These are phyloP conservation scores for Pelargonium cotyledonis DNA, from an alignment of 441 rosid genomes.

Conservation along the genomic window DNA sequence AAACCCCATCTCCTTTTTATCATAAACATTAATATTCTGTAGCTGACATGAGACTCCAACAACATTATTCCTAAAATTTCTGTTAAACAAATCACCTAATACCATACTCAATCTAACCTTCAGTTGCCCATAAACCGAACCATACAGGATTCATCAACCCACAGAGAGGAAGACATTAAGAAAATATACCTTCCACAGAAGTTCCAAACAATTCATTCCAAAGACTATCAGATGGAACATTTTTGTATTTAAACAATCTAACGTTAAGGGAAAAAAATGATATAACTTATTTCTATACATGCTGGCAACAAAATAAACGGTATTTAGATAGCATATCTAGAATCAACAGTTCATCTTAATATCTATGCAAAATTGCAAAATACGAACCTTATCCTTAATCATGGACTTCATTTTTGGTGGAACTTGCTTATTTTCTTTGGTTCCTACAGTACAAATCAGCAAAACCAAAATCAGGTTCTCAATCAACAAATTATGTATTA, in stretches of 20 bases:
- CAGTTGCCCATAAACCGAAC: too few species aligned
- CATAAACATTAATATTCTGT: background rate
- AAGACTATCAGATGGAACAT: too few species aligned
- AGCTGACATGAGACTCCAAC: background rate
- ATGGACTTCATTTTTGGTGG: slow-evolving; percentile 24
- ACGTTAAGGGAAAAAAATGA: too few species aligned
- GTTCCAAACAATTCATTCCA: too few species aligned
- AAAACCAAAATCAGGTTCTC: slow-evolving; percentile 14
- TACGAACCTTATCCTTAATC: slow-evolving; percentile 42
- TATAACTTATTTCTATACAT: background rate
- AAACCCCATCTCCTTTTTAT: background rate
- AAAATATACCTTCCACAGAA: too few species aligned
- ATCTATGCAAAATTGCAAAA: background rate
- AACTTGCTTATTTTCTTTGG: slow-evolving; percentile 26
- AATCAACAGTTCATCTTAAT: slow-evolving; percentile 3
- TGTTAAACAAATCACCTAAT: too few species aligned
- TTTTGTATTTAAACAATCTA: too few species aligned
- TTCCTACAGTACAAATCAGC: slow-evolving; percentile 35
- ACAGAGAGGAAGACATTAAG: too few species aligned
- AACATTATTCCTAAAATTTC: too few species aligned
- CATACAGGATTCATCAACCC: too few species aligned
- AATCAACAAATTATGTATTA: slow-evolving; percentile 8
- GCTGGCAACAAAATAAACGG: background rate
- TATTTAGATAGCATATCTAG: background rate
- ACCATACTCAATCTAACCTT: too few species aligned